Evolutionary conservation across 306 rosid genomes (phyloP), one percentile per base, ranked within the genome.

Genomic region (Trifolium pratense): DNA sequence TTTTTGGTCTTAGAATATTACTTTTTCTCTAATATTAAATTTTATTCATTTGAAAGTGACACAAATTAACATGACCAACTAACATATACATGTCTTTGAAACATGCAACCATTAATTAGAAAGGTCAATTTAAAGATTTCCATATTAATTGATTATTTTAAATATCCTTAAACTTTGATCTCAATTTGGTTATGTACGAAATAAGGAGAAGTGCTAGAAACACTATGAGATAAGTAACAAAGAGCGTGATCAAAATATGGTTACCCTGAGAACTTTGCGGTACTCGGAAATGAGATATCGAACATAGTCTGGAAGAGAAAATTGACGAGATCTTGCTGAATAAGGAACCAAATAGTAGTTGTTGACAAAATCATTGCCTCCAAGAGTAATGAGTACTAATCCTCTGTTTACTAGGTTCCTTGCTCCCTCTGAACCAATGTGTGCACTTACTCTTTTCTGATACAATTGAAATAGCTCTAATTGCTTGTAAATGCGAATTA

Each of bases 361-460:
- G 88, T 92, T 92, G 23, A 92, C 97, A 69, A 92, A 92, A 70
- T 92, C 97, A 32, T 92, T 92, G 46, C 97, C 97, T 4, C 97
- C 97, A 8, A 90, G 88, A 20, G 96, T 92, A 59, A 92, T 85
- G 67, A 92, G 92, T 9, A 79, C 70, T 0, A 92, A 84, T 31
- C 90, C 92, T 51, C 73, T 51, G 67, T 86, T 88, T 11, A 92
- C 96, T 14, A 86, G 79, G 52, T 31, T 46, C 20, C 25, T 1
- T 3, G 92, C 68, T 45, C 83, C 81, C 3, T 68, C 84, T 0
- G 59, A 36, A 29, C 97, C 97, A 55, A 88, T 74, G 25, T 87
- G 89, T 49, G 82, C 82, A 40, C 83, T 78, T 75, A 92, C 70
- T 60, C 96, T 71, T 26, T 36, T 17, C 51, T 90, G 94, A 79